phyloP scores from a whole-genome alignment of 805 yeast species.

The Saturnispora halmiae region DNA sequence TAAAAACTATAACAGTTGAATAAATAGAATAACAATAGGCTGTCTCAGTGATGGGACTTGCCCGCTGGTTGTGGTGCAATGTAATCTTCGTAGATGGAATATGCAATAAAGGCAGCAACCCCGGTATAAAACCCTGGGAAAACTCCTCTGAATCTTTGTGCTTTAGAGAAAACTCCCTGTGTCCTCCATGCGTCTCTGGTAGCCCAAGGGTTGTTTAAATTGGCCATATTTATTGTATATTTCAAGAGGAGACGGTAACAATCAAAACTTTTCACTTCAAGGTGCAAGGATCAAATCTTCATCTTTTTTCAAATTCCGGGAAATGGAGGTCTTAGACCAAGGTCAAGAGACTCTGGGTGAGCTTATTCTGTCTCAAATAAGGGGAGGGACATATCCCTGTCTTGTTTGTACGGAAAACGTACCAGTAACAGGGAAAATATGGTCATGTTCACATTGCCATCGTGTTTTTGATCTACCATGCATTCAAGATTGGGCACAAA shows the following conservation, averaged over 20 bases:
- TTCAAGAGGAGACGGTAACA: too few species aligned
- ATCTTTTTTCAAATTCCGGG: too few species aligned
- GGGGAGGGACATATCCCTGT: slow-evolving; percentile 51
- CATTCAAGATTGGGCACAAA: slow-evolving; percentile 76
- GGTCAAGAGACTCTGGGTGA: slow-evolving; percentile 7
- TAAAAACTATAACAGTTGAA: too few species aligned
- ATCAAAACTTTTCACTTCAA: too few species aligned
- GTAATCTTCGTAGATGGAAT: slow-evolving; percentile 53
- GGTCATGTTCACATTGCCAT: slow-evolving; percentile 73
- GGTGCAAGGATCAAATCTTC: too few species aligned
- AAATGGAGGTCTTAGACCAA: too few species aligned
- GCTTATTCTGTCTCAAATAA: slow-evolving; percentile 34
- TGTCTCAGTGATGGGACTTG: slow-evolving; percentile 5
- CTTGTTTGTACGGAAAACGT: slow-evolving; percentile 83
- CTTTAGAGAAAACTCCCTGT: slow-evolving; percentile 69
- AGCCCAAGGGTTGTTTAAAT: slow-evolving; percentile 37
- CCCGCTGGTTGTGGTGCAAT: slow-evolving; percentile 25
- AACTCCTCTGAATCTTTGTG: slow-evolving; percentile 57
- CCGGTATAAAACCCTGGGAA: slow-evolving; percentile 81
- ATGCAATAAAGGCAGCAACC: slow-evolving; percentile 60
- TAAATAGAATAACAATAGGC: too few species aligned
- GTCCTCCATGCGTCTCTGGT: slow-evolving; percentile 82
- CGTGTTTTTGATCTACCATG: slow-evolving; percentile 83
- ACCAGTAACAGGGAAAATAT: slow-evolving; percentile 53
- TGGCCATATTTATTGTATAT: slow-evolving; percentile 27